Percentiles rank a stretch among this genome's conserved stretches.
Evolutionary conservation across 2,329 filamentous ascomycete genomes (phyloP).

Genomic region (Talaromyces atroroseus): DNA sequence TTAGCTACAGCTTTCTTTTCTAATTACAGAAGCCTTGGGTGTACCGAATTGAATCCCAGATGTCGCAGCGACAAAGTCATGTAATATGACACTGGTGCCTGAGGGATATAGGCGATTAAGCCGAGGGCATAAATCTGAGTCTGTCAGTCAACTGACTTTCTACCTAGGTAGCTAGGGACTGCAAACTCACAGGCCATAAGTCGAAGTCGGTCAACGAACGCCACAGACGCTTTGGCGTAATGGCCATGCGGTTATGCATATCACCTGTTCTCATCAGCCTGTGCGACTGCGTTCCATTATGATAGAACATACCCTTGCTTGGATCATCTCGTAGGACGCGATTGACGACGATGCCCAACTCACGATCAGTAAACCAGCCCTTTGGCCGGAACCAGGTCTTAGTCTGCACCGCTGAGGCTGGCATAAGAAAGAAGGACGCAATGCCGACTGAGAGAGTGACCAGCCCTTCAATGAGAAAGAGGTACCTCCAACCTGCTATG

Average conservation of each 20-base stretch:
- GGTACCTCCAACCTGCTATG: conserved; percentile 3
- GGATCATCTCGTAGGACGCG: conserved; percentile 50
- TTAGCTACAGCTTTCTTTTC: no score
- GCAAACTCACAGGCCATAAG: not conserved
- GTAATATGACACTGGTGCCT: conserved; percentile 29
- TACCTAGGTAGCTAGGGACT: no score
- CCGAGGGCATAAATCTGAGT: conserved; percentile 28
- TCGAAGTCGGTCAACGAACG: not conserved
- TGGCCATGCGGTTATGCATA: conserved; percentile 28
- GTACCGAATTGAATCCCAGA: conserved; percentile 48
- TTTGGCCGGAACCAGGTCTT: conserved; percentile 19
- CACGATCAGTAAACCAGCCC: conserved; percentile 35
- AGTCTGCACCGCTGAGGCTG: conserved; percentile 38
- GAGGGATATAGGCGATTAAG: conserved; percentile 38
- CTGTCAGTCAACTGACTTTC: not conserved
- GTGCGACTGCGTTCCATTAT: no score
- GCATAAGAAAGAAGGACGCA: conserved; percentile 39
- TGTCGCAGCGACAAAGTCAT: conserved; percentile 42
- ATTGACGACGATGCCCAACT: conserved; percentile 64
- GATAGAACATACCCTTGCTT: conserved; percentile 53
- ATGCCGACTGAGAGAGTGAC: not conserved
- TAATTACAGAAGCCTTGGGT: not conserved
- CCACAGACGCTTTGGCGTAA: not conserved
- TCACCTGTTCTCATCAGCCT: no score
- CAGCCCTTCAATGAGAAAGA: conserved; percentile 3